These are phyloP conservation scores for Leishmania arabica DNA, from an alignment of 208 protist genomes.

Conservation along the genomic window DNA sequence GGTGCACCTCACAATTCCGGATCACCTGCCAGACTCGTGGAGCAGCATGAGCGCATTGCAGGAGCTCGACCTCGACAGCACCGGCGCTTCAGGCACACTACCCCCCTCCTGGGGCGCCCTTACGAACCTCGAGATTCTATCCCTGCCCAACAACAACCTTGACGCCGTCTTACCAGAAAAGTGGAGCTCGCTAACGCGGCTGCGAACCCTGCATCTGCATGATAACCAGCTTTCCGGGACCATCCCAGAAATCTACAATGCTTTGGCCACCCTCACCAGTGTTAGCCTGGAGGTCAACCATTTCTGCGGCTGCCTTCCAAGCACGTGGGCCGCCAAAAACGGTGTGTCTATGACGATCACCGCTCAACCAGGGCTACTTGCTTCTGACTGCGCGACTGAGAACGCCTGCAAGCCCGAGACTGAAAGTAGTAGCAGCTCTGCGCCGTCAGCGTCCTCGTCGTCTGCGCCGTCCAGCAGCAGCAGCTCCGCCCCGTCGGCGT, in stretches of 20 bases:
- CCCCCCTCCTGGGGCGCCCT: background rate
- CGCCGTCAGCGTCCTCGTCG: background rate
- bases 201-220: background rate
- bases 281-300: background rate
- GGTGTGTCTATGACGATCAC: background rate
- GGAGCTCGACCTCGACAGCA: background rate
- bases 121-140: background rate
- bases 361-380: background rate
- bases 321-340: background rate
- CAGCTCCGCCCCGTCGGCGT: background rate
- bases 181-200: background rate
- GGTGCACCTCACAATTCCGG: background rate
- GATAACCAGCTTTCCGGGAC: background rate
- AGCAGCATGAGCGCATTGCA: background rate
- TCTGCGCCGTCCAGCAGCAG: conserved; percentile 5
- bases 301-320: conserved; percentile 1
- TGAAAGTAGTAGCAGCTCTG: background rate
- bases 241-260: background rate
- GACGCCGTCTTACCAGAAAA: background rate
- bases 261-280: background rate
- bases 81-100: background rate
- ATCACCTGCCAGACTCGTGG: background rate
- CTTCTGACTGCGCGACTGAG: background rate
- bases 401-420: background rate
- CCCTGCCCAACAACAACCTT: background rate